A percentile compares a stretch with the other conserved stretches of the same genome.
Conservation (phyloP, 177 flowering plant genomes). For the Vitis hybrid region DNA sequence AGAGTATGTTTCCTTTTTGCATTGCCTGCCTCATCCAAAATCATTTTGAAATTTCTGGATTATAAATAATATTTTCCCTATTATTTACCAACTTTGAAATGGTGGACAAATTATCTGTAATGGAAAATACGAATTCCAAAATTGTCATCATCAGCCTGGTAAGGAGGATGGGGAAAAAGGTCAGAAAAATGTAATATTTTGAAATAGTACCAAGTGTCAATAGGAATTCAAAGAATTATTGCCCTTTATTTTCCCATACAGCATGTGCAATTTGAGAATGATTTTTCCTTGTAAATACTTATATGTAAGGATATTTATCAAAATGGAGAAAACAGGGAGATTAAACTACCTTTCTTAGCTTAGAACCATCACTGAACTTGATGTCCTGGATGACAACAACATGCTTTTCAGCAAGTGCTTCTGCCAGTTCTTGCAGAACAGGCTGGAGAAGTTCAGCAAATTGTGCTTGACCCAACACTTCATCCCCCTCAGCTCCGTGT, state of each 20-base stretch:
- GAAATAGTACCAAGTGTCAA: no score
- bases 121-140: no score
- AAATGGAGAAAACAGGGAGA: neutral
- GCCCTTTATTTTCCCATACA: no score
- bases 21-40: neutral
- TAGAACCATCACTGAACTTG: slow-evolving; percentile 57
- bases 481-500: slow-evolving; percentile 63
- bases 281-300: neutral
- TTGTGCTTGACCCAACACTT: slow-evolving; percentile 75
- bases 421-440: slow-evolving; percentile 65
- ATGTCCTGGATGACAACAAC: slow-evolving; percentile 47
- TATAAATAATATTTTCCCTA: neutral
- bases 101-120: no score
- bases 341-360: slow-evolving; percentile 59
- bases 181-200: no score
- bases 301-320: neutral
- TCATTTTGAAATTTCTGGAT: neutral
- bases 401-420: slow-evolving; percentile 45
- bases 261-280: neutral
- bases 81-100: no score
- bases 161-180: no score
- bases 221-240: no score
- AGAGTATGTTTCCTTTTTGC: neutral
- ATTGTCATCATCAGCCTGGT: no score
- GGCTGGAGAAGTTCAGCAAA: slow-evolving; percentile 68